Evolutionary conservation across 1,284 basidiomycete species (phyloP).

Genomic region (Malassezia caprae): DNA sequence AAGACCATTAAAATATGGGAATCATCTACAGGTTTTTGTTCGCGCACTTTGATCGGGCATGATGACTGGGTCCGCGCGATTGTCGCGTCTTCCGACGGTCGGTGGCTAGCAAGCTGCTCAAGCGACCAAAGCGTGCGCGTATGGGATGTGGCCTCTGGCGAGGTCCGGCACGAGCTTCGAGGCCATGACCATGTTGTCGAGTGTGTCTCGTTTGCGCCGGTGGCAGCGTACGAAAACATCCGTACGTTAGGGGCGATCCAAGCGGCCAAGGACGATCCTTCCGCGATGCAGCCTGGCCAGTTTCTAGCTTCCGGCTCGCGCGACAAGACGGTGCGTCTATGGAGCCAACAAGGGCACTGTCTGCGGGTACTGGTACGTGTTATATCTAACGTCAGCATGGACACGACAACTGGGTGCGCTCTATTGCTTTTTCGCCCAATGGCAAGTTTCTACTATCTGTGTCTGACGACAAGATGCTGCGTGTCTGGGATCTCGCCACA

Average conservation of each 20-base stretch:
- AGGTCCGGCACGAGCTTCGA: slow-evolving; percentile 69
- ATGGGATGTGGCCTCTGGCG: slow-evolving; percentile 66
- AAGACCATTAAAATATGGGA: slow-evolving; percentile 77
- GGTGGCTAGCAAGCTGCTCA: slow-evolving; percentile 65
- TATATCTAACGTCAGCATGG: slow-evolving; percentile 11
- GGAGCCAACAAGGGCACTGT: slow-evolving; percentile 70
- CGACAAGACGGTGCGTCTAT: slow-evolving; percentile 77
- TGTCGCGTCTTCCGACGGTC: slow-evolving; percentile 65
- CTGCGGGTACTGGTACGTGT: slow-evolving; percentile 54
- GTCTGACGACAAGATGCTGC: slow-evolving; percentile 80
- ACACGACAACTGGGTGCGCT: slow-evolving; percentile 44
- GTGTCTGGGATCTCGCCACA: slow-evolving; percentile 73
- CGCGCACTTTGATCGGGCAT: slow-evolving; percentile 52
- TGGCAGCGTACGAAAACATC: slow-evolving; percentile 63
- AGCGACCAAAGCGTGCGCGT: slow-evolving; percentile 77
- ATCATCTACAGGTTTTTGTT: slow-evolving; percentile 60
- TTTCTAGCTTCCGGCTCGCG: slow-evolving; percentile 72
- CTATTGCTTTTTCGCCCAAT: slow-evolving; percentile 35
- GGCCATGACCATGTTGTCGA: slow-evolving; percentile 83
- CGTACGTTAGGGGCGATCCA: slow-evolving; percentile 63
- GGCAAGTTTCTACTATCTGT: slow-evolving; percentile 77
- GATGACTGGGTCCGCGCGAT: slow-evolving; percentile 63
- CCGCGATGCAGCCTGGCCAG: slow-evolving; percentile 50
- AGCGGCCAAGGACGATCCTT: slow-evolving; percentile 41
- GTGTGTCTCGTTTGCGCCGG: slow-evolving; percentile 69